Evolutionary conservation across 108 stramenopile genomes (phyloP).

Genomic region (Stephanodiscus minutulus): DNA sequence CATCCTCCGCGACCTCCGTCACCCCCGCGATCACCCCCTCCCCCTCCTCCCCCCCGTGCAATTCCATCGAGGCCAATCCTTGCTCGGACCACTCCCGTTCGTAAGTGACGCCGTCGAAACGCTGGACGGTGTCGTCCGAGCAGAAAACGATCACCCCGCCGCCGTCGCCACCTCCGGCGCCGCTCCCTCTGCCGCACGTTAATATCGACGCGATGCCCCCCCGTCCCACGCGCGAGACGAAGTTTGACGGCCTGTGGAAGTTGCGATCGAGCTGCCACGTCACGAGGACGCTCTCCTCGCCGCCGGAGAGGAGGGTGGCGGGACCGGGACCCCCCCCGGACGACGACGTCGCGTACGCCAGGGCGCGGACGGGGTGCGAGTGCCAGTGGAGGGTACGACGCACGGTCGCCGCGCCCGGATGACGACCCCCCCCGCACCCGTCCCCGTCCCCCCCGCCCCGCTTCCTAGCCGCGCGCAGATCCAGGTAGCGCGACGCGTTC

Average conservation of each 20-base stretch:
- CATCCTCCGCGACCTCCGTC: slow-evolving; percentile 6
- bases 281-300: slow-evolving; percentile 76
- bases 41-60: slow-evolving; percentile 20
- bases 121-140: slow-evolving; percentile 73
- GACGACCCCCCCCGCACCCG: slow-evolving; percentile 30
- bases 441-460: not conserved
- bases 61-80: slow-evolving; percentile 51
- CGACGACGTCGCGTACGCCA: slow-evolving; percentile 46
- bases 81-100: slow-evolving; percentile 63
- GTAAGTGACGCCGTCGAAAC: slow-evolving; percentile 65
- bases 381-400: slow-evolving; percentile 78
- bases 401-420: slow-evolving; percentile 55
- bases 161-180: too few species aligned
- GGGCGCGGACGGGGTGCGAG: slow-evolving; percentile 66
- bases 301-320: slow-evolving; percentile 69
- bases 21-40: slow-evolving; percentile 5
- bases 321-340: slow-evolving; percentile 20
- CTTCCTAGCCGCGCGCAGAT: not conserved
- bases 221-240: slow-evolving; percentile 64
- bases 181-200: slow-evolving; percentile 26
- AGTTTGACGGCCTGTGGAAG: slow-evolving; percentile 55
- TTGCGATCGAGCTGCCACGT: slow-evolving; percentile 79
- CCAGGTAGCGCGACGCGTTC: slow-evolving; percentile 46
- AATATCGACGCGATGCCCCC: slow-evolving; percentile 63
- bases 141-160: slow-evolving; percentile 57